Evolutionary conservation across 768 basidiomycete genomes (phyloP), one percentile per base, ranked within the genome.

Genomic region (Tephrocybe rancida): DNA sequence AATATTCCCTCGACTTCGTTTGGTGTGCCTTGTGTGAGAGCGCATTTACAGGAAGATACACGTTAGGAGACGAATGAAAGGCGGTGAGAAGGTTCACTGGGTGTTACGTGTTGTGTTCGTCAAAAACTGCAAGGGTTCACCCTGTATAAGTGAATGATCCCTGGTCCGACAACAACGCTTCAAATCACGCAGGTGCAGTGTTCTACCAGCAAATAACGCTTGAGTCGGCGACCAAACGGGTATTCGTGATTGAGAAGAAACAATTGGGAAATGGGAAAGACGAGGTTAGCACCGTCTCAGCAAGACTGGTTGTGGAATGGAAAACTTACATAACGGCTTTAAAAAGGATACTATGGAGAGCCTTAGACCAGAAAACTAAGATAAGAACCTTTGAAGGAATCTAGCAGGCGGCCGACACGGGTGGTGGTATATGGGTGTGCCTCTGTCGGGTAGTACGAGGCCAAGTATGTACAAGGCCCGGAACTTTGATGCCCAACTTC

Each of bases 1-100:
- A 64, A 78, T 82, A 68, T 75, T 75, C 50, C 70, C 71, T 67
- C 81, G 79, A 65, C 80, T 78, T 61, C 81, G 74, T 64, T 82
- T 78, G 62, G 74, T 71, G 58, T 73, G 76, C 61, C 73, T 72
- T 62, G 69, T 72, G 54, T 80, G 76, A 34, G 70, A 64, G 52
- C 76, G 76, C 79, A 79, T 79, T 62, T 47, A 57, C 52, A 53
- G 60, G 54, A 52, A 62, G 55, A 57, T 51, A 19, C 9, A 56
- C 44, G 63, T 57, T 51, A 61, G 37, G 50, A 56, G 45, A 56
- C 59, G 56, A 63, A 60, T 39, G 55, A 64, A 58, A 64, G 63
- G n/a, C 53, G 58, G 54, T 61, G 54, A 59, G 60, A 59, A 59
- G 54, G 44, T 60, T 52, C 44, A 55, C 54, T 50, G 43, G 59